Evolutionary conservation across 2,329 filamentous ascomycete species (phyloP).

Genomic region (Didymella pomorum): DNA sequence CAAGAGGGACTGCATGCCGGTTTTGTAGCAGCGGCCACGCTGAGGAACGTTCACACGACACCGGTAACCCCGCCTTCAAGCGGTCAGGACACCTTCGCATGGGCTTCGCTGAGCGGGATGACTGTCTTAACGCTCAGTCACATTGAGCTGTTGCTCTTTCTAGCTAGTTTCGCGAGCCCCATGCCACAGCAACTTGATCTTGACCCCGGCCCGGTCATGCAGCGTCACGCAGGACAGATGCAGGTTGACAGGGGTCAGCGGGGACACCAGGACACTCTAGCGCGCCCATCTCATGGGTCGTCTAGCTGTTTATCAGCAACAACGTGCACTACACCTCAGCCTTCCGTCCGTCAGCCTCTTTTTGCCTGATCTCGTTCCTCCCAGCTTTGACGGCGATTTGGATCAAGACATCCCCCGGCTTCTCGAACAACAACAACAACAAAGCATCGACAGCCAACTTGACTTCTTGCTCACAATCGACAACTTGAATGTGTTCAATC

Average conservation of each 20-base stretch:
- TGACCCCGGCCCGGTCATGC: constrained; percentile 26
- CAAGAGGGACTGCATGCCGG: constrained; percentile 11
- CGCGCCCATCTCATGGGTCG: constrained; percentile 23
- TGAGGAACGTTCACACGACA: constrained; percentile 18
- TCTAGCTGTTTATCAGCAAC: constrained; percentile 32
- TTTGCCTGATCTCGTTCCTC: constrained; percentile 2
- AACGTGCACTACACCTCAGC: constrained; percentile 11
- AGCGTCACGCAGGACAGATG: constrained; percentile 30
- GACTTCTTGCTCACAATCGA: background rate
- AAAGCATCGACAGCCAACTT: background rate
- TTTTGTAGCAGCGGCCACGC: constrained; percentile 9
- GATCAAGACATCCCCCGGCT: background rate
- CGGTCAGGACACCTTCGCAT: constrained; percentile 12
- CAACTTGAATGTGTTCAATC: constrained; percentile 13
- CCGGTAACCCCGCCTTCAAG: constrained; percentile 24
- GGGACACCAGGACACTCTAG: constrained; percentile 24
- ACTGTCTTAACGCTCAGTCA: constrained; percentile 23
- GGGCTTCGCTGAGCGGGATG: constrained; percentile 11
- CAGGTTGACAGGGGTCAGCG: constrained; percentile 33
- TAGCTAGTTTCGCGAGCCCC: constrained; percentile 29
- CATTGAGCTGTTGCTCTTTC: constrained; percentile 27
- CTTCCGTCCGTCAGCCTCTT: constrained; percentile 7
- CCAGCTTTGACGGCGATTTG: background rate
- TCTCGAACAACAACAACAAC: background rate
- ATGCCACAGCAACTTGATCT: constrained; percentile 33